Evolutionary conservation across 2,329 filamentous ascomycete species (phyloP).

Genomic region (Botrytis fragariae): DNA sequence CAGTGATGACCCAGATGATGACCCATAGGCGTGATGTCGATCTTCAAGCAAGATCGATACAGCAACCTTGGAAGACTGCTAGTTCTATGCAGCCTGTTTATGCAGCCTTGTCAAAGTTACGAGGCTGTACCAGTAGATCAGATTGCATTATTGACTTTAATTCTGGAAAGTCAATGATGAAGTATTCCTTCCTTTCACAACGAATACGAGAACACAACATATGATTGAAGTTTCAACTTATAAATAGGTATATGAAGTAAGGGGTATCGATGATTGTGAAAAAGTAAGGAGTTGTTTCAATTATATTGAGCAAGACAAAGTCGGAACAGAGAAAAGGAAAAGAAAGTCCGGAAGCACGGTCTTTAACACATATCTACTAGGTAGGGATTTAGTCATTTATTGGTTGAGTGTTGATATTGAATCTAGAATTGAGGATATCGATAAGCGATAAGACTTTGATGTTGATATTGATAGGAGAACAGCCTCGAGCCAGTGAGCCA

Average conservation of each 20-base stretch:
- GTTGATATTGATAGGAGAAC: background rate
- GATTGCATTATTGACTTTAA: background rate
- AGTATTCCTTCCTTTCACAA: background rate
- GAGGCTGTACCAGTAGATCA: slow-evolving; percentile 3
- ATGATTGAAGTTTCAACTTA: slow-evolving; percentile 1
- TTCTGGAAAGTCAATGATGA: background rate
- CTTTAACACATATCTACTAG: background rate
- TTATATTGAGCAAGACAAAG: background rate
- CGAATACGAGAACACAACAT: background rate
- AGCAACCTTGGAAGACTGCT: background rate
- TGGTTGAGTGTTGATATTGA: background rate
- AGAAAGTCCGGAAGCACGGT: background rate
- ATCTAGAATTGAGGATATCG: slow-evolving; percentile 13
- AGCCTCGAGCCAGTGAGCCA: background rate
- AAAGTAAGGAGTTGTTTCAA: slow-evolving; percentile 12
- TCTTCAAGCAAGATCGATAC: background rate
- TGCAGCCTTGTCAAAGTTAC: slow-evolving; percentile 4
- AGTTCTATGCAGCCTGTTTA: slow-evolving; percentile 12
- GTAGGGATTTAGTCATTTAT: background rate
- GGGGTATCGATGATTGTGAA: background rate
- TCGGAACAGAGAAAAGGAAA: background rate
- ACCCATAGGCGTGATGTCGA: background rate
- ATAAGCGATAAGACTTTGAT: slow-evolving; percentile 12
- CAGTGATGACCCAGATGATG: background rate
- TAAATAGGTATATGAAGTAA: background rate